Conservation (phyloP, 1,284 basidiomycete genomes). For the Hemileia vastatrix region DNA sequence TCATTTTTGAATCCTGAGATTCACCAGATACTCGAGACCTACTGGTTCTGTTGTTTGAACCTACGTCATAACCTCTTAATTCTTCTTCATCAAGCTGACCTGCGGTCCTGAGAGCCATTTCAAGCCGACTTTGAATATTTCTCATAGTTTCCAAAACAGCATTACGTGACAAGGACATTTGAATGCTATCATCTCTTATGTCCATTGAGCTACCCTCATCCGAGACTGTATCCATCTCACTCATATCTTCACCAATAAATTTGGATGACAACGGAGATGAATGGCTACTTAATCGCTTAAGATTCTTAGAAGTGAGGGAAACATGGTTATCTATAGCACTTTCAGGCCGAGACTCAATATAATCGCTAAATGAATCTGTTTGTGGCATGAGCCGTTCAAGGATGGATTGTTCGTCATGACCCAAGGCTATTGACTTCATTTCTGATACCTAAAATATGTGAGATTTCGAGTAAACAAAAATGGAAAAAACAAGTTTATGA, state of each 20-base stretch:
- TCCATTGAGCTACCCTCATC: conserved; percentile 5
- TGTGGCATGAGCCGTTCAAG: conserved; percentile 4
- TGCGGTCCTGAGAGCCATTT: conserved; percentile 24
- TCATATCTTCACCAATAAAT: no score
- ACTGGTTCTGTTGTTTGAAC: background rate
- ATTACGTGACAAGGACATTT: conserved; percentile 12
- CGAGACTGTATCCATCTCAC: conserved; percentile 12
- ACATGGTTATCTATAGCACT: background rate
- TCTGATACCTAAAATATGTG: conserved; percentile 11
- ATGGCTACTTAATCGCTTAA: conserved; percentile 7
- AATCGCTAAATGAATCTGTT: conserved; percentile 1
- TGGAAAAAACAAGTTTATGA: background rate
- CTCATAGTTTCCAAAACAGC: conserved; percentile 27
- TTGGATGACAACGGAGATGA: no score
- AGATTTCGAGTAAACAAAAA: background rate
- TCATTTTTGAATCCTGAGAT: conserved; percentile 14
- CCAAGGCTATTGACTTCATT: conserved; percentile 19
- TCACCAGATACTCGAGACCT: conserved; percentile 14
- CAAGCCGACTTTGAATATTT: conserved; percentile 26
- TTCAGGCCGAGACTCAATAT: background rate
- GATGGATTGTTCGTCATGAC: conserved; percentile 3
- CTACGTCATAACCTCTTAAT: conserved; percentile 15
- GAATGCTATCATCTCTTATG: conserved; percentile 15
- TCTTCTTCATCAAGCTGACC: conserved; percentile 22
- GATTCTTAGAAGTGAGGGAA: conserved; percentile 10